A percentile compares a stretch with the other conserved stretches of the same genome.
Conservation (phyloP, 1,284 basidiomycete genomes). For the Leucoagaricus sp. region DNA sequence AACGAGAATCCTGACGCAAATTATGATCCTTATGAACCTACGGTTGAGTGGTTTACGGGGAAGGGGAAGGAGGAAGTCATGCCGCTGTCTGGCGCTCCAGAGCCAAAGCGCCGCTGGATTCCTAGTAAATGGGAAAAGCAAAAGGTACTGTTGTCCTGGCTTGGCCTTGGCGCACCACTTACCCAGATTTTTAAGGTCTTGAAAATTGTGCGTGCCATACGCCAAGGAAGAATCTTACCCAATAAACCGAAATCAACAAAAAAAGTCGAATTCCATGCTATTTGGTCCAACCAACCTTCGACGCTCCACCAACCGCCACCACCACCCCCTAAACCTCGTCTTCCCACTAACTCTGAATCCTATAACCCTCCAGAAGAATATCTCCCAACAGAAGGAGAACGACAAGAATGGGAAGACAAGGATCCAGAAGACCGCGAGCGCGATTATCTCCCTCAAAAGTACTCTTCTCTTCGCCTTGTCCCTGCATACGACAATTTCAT, state of each 20-base stretch:
- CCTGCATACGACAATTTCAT: constrained; percentile 93
- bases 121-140: constrained; percentile 99
- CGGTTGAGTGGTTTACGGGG: constrained; percentile 96
- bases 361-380: constrained; percentile 99
- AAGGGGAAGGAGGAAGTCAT: constrained; percentile 93
- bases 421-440: constrained; percentile 93
- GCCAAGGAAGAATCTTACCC: constrained; percentile 91
- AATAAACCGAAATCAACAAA: constrained; percentile 80
- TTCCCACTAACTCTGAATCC: constrained; percentile 92
- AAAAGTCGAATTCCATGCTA: constrained; percentile 82
- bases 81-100: constrained; percentile 89
- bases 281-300: constrained; percentile 80
- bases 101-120: constrained; percentile 96
- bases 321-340: constrained; percentile 89
- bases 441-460: constrained; percentile 90
- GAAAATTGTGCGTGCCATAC: constrained; percentile 99
- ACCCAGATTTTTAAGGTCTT: constrained; percentile 80
- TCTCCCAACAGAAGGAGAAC: constrained; percentile 87
- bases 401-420: constrained; percentile 79
- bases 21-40: constrained; percentile 93
- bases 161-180: no score
- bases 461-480: constrained; percentile 84
- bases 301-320: constrained; percentile 76
- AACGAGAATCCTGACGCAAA: constrained; percentile 90
- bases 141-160: no score